A percentile compares a stretch with the other conserved stretches of the same genome.
Evolutionary conservation across 805 yeast species (phyloP).

Genomic region (Starmera quercuum): DNA sequence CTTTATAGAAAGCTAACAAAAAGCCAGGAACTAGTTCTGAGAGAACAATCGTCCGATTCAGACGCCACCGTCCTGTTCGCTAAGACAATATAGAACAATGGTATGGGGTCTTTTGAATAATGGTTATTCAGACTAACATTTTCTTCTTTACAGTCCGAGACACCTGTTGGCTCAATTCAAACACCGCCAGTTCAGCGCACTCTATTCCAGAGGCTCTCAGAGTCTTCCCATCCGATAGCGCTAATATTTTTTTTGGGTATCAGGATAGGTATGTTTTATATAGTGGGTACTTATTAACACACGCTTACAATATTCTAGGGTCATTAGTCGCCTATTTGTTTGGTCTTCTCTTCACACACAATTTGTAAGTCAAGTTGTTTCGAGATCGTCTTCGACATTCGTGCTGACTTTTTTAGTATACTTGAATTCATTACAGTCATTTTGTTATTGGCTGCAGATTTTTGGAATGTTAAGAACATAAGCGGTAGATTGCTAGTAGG

Average conservation of each 20-base stretch:
- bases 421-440: constrained; percentile 74
- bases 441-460: constrained; percentile 76
- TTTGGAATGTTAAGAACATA: constrained; percentile 89
- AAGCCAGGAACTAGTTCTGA: too few relatives aligned
- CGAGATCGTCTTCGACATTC: constrained; percentile 1
- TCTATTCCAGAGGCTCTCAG: constrained; percentile 40
- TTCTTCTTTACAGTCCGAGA: not conserved
- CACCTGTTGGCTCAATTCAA: not conserved
- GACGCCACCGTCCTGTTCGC: too few relatives aligned
- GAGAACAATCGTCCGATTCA: too few relatives aligned
- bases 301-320: constrained; percentile 21
- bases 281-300: constrained; percentile 1
- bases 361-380: constrained; percentile 29
- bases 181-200: constrained; percentile 21
- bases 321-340: constrained; percentile 63
- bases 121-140: not conserved
- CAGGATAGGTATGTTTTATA: constrained; percentile 34
- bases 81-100: too few relatives aligned
- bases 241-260: constrained; percentile 54
- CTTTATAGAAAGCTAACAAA: too few relatives aligned
- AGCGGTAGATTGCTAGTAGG: constrained; percentile 89
- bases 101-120: too few relatives aligned
- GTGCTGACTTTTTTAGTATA: constrained; percentile 26
- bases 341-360: constrained; percentile 60
- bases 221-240: constrained; percentile 83